Conservation (phyloP, 2,329 filamentous ascomycete species). For the Colletotrichum karsti region DNA sequence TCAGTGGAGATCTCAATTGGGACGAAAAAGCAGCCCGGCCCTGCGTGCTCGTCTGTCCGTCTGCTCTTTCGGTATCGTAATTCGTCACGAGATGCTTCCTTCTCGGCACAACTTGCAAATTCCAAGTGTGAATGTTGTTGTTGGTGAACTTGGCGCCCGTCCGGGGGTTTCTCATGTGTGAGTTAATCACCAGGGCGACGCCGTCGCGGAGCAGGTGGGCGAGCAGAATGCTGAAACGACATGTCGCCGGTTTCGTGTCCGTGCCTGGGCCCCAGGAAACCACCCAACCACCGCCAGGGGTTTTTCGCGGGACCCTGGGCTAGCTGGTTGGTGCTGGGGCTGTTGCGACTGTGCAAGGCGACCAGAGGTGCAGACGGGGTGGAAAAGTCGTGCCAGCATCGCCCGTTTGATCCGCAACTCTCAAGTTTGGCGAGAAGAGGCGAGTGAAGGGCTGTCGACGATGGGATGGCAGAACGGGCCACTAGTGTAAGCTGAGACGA, state of each 20-base stretch:
- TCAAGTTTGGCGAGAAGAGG: conserved; percentile 4
- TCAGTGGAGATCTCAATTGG: background rate
- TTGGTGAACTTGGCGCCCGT: background rate
- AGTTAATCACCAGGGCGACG: conserved; percentile 15
- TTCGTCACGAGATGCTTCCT: background rate
- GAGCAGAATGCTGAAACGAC: conserved; percentile 22
- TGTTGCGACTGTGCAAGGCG: too few relatives aligned
- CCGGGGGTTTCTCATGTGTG: background rate
- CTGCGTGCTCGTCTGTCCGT: background rate
- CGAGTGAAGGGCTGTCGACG: background rate
- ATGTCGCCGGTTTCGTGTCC: conserved; percentile 26
- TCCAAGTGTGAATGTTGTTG: background rate
- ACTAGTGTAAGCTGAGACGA: conserved; percentile 17
- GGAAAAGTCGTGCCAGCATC: conserved; percentile 3
- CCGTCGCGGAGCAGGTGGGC: conserved; percentile 11
- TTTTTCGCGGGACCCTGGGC: background rate
- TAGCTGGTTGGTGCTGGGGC: background rate
- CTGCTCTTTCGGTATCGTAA: background rate
- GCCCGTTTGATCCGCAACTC: conserved; percentile 21
- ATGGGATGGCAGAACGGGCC: conserved; percentile 18
- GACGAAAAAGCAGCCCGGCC: background rate
- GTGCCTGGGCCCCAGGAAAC: background rate
- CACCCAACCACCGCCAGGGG: background rate
- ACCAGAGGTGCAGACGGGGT: background rate
- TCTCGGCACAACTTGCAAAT: too few relatives aligned